A percentile compares a stretch with the other conserved stretches of the same genome.
phyloP scores from a whole-genome alignment of 176 grass and related monocot species.

The Metroxylon sagu region DNA sequence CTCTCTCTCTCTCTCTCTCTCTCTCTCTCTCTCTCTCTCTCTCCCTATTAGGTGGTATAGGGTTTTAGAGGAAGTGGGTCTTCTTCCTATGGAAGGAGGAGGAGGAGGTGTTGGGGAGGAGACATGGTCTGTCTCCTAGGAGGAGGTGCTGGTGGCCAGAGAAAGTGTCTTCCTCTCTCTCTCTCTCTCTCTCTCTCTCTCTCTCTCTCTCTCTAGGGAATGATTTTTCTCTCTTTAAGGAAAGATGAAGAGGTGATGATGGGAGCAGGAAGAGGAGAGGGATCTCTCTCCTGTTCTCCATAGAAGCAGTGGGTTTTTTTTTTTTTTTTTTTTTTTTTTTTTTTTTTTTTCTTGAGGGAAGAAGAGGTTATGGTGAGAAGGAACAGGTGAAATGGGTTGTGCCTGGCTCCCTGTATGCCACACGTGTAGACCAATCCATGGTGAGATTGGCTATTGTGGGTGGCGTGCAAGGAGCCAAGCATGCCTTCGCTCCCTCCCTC shows the following conservation, averaged over 20 bases:
- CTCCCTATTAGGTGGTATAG: too few species aligned
- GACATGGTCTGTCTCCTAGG: too few species aligned
- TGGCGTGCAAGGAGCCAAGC: constrained; percentile 99
- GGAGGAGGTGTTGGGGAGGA: too few species aligned
- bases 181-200: too few species aligned
- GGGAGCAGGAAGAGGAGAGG: background rate
- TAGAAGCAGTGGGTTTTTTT: background rate
- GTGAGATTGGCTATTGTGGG: constrained; percentile 81
- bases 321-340: constrained; percentile 3
- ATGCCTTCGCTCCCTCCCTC: constrained; percentile 40
- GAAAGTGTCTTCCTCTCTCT: too few species aligned
- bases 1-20: background rate
- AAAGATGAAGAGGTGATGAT: too few species aligned
- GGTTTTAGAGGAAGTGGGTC: too few species aligned
- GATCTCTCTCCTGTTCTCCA: background rate
- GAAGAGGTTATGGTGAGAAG: background rate
- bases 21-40: too few species aligned
- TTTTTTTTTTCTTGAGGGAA: constrained; percentile 8
- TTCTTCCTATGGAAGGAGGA: too few species aligned
- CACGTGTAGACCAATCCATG: constrained; percentile 82
- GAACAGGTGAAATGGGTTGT: constrained; percentile 19
- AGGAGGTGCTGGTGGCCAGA: too few species aligned
- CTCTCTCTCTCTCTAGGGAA: too few species aligned
- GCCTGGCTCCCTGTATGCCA: constrained; percentile 99
- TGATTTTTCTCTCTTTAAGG: too few species aligned